Percentiles rank a stretch among this genome's conserved stretches.
phyloP scores from a whole-genome alignment of 108 stramenopile species.

The Seminavis robusta region DNA sequence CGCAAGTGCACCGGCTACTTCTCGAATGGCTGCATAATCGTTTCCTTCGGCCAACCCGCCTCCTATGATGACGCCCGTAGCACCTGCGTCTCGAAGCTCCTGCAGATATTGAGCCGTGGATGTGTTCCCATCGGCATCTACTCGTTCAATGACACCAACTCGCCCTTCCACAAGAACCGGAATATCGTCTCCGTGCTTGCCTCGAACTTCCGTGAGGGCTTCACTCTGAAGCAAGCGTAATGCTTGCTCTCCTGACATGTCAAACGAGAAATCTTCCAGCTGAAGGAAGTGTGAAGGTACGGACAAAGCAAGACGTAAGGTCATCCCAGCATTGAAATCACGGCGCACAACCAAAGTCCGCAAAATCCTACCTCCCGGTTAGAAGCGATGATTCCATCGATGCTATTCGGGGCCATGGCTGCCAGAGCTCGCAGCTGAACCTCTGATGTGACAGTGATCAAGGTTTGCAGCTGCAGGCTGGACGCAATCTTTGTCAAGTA shows the following conservation, averaged over 20 bases:
- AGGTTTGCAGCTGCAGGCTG: slow-evolving; percentile 57
- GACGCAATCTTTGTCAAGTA: slow-evolving; percentile 83
- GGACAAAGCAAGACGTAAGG: neutral
- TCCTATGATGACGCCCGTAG: slow-evolving; percentile 72
- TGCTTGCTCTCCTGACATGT: slow-evolving; percentile 70
- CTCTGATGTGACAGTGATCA: slow-evolving; percentile 64
- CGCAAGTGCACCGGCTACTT: no score
- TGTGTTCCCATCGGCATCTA: slow-evolving; percentile 14
- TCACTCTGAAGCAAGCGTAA: slow-evolving; percentile 61
- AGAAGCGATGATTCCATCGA: slow-evolving; percentile 60
- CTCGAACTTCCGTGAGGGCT: slow-evolving; percentile 41
- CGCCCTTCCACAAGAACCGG: slow-evolving; percentile 74
- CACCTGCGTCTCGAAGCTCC: slow-evolving; percentile 61
- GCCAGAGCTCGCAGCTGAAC: slow-evolving; percentile 50
- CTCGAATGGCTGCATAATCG: no score
- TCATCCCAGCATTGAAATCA: neutral
- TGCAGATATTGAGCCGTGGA: slow-evolving; percentile 39
- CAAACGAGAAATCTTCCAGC: slow-evolving; percentile 74
- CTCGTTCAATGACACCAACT: slow-evolving; percentile 53
- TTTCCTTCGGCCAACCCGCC: slow-evolving; percentile 72
- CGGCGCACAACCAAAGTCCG: neutral
- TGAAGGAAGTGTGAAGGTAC: neutral
- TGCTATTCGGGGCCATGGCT: slow-evolving; percentile 26
- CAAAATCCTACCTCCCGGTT: slow-evolving; percentile 75
- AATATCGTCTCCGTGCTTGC: slow-evolving; percentile 50